Percentiles rank a stretch among this genome's conserved stretches.
Evolutionary conservation across 352 stramenopile genomes (phyloP).

Genomic region (Globisporangium perplexum): DNA sequence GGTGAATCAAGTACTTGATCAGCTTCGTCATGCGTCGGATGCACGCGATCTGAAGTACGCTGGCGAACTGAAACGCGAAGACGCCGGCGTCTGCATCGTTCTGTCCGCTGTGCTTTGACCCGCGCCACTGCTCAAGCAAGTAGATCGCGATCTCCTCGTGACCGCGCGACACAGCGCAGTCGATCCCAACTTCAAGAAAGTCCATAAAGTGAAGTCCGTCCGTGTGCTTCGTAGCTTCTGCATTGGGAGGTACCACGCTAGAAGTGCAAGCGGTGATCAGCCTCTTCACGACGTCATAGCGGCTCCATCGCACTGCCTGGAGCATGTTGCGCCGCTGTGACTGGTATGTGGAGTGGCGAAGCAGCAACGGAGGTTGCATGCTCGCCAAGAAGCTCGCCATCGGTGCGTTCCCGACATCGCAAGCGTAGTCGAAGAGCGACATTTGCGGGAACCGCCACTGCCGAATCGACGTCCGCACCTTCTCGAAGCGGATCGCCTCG

Average conservation of each 20-base stretch:
- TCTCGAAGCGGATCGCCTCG: conserved; percentile 12
- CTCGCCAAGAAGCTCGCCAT: conserved; percentile 24
- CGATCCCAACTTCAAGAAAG: conserved; percentile 55
- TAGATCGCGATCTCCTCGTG: conserved; percentile 58
- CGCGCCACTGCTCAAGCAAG: conserved; percentile 45
- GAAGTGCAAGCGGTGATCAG: conserved; percentile 17
- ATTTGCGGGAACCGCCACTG: conserved; percentile 34
- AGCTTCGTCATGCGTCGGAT: conserved; percentile 40
- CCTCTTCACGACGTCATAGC: conserved; percentile 34
- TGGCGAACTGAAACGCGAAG: conserved; percentile 68
- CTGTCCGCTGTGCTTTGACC: conserved; percentile 30
- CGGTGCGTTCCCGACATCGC: conserved; percentile 23
- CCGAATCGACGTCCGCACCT: conserved; percentile 24
- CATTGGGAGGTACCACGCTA: not conserved
- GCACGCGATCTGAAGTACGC: conserved; percentile 55
- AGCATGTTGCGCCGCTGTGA: conserved; percentile 52
- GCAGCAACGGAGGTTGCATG: conserved; percentile 22
- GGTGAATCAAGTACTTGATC: conserved; percentile 42
- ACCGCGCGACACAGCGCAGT: conserved; percentile 47
- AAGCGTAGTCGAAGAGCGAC: conserved; percentile 34
- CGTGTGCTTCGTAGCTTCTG: conserved; percentile 13
- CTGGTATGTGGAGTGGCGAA: conserved; percentile 31
- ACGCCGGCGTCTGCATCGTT: conserved; percentile 23
- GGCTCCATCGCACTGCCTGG: conserved; percentile 54
- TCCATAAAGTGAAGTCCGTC: conserved; percentile 35